Base-by-base conservation (phyloP, 2,329 filamentous ascomycete genomes). In the Fusarium floridanum region DNA sequence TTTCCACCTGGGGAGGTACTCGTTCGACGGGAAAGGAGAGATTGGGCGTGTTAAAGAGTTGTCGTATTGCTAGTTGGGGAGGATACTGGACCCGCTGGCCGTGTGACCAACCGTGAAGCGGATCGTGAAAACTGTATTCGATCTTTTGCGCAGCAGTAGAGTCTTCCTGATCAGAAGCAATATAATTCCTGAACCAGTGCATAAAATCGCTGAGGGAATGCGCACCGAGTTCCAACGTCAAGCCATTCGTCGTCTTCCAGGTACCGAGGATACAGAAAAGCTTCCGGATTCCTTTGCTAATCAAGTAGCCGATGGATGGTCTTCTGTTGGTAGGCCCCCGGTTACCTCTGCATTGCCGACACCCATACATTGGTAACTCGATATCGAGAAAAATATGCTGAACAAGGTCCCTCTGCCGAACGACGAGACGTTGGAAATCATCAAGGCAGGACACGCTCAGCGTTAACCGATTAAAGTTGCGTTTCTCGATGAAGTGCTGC, bases 181-280 rank as follows among this genome's bases (percentile, higher is more conserved):
- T 57, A 24, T 75, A 67, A 66, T 80, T 73, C 65, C 80, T 80
- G 68, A 82, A 83, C 74, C 73, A 83, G 70, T 84, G 79, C 56
- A 82, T 68, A 12, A 55, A 77, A 76, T 84, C 81, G 66, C 81
- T 83, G 14, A 79, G 81, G 59, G 80, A 82, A 45, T 80, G 77
- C 3, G 69, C 77, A 64, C 80, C 81, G 20, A 83, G 67, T 71
- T 84, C 83, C 68, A 84, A 72, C 8, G 76, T 75, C 71, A 84
- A 71, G 34, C 66, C 55, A 29, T 68, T 68, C 14, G 63, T 61
- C 56, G 75, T 72, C 16, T 72, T 56, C 82, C 81, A 83, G 11
- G 61, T 71, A 32, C 76, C 77, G 32, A 83, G 80, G 67, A 82
- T 77, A 11, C 55, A 70, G 62, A 82, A 80, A 2, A 84, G 75